Evolutionary conservation across 305 asterid species (phyloP).

Genomic region (Coffea humblotiana): DNA sequence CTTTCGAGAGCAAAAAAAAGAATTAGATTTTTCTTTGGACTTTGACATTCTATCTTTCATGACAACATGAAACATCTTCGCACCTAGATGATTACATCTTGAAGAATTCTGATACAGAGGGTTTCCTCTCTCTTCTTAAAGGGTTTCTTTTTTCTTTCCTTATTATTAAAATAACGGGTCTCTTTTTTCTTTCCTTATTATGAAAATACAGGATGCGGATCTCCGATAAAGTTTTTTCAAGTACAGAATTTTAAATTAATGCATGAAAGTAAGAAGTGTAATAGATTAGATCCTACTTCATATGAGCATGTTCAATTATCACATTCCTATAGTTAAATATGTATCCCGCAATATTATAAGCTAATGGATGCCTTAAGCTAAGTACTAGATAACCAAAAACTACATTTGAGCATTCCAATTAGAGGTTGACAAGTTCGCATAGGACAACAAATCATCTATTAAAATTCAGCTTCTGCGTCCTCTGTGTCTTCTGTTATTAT

Average conservation of each 20-base stretch:
- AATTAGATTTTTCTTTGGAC: neutral
- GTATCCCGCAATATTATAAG: neutral
- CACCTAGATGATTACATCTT: neutral
- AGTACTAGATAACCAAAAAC: neutral
- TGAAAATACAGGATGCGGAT: neutral
- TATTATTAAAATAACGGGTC: neutral
- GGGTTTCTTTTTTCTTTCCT: neutral
- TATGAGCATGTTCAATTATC: conserved; percentile 3
- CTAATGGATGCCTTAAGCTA: neutral
- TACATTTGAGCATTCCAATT: neutral
- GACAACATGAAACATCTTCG: neutral
- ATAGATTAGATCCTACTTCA: conserved; percentile 2
- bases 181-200: neutral
- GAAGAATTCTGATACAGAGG: neutral
- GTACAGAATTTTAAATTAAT: neutral
- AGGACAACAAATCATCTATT: neutral
- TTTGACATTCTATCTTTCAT: neutral
- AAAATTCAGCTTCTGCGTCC: neutral
- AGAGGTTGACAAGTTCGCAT: conserved; percentile 6
- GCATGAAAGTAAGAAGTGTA: neutral
- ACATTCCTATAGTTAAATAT: conserved; percentile 9
- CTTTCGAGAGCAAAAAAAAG: neutral
- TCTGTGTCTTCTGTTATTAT: conserved; percentile 11
- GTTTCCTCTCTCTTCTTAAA: neutral
- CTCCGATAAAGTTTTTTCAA: neutral